Evolutionary conservation across 768 basidiomycete species (phyloP).

Genomic region (Collybia nuda): DNA sequence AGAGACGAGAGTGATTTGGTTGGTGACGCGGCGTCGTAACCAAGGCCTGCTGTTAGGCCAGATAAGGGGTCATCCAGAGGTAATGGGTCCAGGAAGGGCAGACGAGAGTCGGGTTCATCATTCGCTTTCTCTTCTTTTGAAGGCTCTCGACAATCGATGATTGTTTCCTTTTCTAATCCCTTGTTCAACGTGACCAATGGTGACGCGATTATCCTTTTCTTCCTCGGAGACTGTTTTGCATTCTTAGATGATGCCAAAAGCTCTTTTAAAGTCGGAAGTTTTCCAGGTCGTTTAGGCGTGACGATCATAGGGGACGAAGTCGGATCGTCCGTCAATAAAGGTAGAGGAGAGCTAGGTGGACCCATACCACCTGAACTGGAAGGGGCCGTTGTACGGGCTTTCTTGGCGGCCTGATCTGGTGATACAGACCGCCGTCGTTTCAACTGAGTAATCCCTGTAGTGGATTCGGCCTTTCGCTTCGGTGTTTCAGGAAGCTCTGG

Average conservation of each 20-base stretch:
- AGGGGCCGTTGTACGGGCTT: slow-evolving; percentile 9
- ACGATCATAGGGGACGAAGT: slow-evolving; percentile 22
- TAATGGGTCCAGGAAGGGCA: slow-evolving; percentile 1
- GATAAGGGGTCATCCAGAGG: slow-evolving; percentile 7
- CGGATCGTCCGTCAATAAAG: slow-evolving; percentile 19
- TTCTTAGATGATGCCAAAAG: slow-evolving; percentile 44
- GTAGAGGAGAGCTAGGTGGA: slow-evolving; percentile 7
- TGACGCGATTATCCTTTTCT: slow-evolving; percentile 1
- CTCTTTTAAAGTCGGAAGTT: slow-evolving; percentile 39
- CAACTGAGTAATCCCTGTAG: not conserved
- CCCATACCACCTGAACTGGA: not conserved
- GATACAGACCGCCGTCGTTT: slow-evolving; percentile 14
- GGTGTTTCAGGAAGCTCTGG: slow-evolving; percentile 12
- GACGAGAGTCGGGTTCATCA: not conserved
- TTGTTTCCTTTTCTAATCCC: not conserved
- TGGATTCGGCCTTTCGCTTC: not conserved
- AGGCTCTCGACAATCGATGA: slow-evolving; percentile 3
- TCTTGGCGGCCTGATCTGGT: slow-evolving; percentile 14
- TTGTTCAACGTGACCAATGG: not conserved
- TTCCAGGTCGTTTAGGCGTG: slow-evolving; percentile 18
- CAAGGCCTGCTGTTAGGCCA: slow-evolving; percentile 2
- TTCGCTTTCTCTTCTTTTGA: not conserved
- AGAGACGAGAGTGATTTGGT: slow-evolving; percentile 33
- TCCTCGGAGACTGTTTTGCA: slow-evolving; percentile 25
- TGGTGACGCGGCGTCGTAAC: slow-evolving; percentile 24